Evolutionary conservation across 129 eudicot species (phyloP), one percentile per base, ranked within the genome.

Genomic region (Kitagawia praeruptora): DNA sequence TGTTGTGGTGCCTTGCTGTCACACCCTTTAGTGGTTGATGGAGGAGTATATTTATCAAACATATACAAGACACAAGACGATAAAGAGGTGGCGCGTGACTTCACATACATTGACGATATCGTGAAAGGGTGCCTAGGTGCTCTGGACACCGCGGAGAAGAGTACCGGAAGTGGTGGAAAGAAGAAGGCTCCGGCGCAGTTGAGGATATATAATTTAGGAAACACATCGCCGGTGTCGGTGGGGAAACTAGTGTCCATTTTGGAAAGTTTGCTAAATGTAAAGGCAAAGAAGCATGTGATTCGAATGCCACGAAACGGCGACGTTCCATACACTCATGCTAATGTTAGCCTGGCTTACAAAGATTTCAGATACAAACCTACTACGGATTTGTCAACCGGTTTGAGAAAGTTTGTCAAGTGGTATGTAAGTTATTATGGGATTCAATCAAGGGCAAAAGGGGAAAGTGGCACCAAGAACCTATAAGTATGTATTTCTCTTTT

Each of bases 221-320:
- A 91, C 76, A 91, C 93, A 41, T 80, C 90, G 58, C 97, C 97
- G 27, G 97, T 91, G 88, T 75, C 93, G 84, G 97, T 91, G 76
- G 91, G 79, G 31, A 87, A 84, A 49, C 37, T 91, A 75, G 97
- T 91, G 21, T 18, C 80, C 9, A 91, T 91, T 4, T 73, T 91
- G 39, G 97, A 91, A 77, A 70, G 66, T 75, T 27, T 89, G 34
- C 75, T 91, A 74, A 71, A 75, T 7, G 91, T 89, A 0, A 87
- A 89, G 75, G 97, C 97, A 4, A 91, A 89, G 78, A 91, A 87
- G 81, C 89, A 83, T 47, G 88, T 89, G 64, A 84, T 91, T 38
- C 83, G 86, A 51, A 91, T 91, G 97, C 97, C 97, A 0, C 84
- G 91, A 81, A 91, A 91, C 81, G 97, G 97, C 23, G 97, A 91